Conservation (phyloP, 805 yeast genomes). For the Wickerhamiella allomyrinae region DNA sequence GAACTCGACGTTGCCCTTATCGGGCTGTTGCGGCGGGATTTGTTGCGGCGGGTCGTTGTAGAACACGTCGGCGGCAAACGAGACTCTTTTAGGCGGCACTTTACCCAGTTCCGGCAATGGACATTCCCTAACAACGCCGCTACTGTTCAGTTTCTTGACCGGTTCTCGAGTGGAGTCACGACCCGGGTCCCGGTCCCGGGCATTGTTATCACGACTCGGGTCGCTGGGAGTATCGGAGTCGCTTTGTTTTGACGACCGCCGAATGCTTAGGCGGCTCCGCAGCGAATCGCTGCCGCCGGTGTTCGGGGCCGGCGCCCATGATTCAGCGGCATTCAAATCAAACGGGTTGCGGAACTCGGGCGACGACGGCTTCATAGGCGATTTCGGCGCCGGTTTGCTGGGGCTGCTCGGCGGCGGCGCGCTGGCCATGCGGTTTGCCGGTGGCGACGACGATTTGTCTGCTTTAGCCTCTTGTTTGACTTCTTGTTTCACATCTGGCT, state of each 20-base stretch:
- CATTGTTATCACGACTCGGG: background rate
- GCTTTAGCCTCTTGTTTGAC: no score
- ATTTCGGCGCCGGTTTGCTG: background rate
- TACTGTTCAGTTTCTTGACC: background rate
- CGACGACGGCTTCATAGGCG: background rate
- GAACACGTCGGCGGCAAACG: constrained; percentile 63
- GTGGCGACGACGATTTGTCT: background rate
- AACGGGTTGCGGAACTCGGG: constrained; percentile 1
- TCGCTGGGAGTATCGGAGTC: background rate
- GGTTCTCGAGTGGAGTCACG: background rate
- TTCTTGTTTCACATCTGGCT: no score
- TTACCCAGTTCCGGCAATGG: background rate
- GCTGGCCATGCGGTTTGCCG: background rate
- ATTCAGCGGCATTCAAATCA: background rate
- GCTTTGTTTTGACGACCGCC: background rate
- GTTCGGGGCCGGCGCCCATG: background rate
- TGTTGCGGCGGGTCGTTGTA: constrained; percentile 84
- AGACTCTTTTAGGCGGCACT: constrained; percentile 11
- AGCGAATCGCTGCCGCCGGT: background rate
- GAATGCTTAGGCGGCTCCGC: background rate
- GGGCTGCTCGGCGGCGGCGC: background rate
- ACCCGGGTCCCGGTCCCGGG: no score
- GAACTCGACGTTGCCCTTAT: constrained; percentile 54
- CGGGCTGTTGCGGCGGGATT: constrained; percentile 74
- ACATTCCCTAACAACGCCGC: background rate